A percentile compares a stretch with the other conserved stretches of the same genome.
phyloP scores from a whole-genome alignment of 177 flowering plant genomes.

The Vitis hybrid region DNA sequence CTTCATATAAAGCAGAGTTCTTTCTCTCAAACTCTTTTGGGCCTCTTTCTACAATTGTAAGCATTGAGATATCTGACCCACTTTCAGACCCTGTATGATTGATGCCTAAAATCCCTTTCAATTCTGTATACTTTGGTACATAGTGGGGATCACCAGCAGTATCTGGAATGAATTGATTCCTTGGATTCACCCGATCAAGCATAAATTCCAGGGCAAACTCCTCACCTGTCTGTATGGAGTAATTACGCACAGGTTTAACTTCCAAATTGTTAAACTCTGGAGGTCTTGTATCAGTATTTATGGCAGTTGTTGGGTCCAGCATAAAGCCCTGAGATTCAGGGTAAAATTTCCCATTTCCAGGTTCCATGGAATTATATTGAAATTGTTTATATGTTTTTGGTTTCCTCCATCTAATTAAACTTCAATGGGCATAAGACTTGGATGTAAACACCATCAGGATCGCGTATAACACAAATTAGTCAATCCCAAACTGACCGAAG shows the following conservation, averaged over 20 bases:
- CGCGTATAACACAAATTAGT: constrained; percentile 5
- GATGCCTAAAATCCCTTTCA: constrained; percentile 60
- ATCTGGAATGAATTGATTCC: constrained; percentile 38
- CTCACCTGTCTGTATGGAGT: constrained; percentile 94
- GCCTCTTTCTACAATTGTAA: constrained; percentile 38
- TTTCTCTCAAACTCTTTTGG: constrained; percentile 44
- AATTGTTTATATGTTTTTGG: constrained; percentile 19
- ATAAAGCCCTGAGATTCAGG: constrained; percentile 38
- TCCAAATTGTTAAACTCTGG: constrained; percentile 38
- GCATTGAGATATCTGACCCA: constrained; percentile 68
- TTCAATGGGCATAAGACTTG: constrained; percentile 5
- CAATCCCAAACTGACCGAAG: not conserved
- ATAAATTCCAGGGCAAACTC: constrained; percentile 91
- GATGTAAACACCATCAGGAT: constrained; percentile 4
- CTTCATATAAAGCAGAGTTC: constrained; percentile 32
- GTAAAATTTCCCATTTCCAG: constrained; percentile 40
- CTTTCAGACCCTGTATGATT: constrained; percentile 67
- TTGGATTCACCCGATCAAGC: constrained; percentile 65
- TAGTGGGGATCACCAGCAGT: constrained; percentile 34
- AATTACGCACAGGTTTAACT: constrained; percentile 65
- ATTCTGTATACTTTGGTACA: constrained; percentile 54
- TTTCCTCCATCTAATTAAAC: constrained; percentile 11
- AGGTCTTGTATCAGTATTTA: constrained; percentile 39
- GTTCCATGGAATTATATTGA: constrained; percentile 33
- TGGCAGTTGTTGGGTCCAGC: constrained; percentile 39